Percentiles rank a stretch among this genome's conserved stretches.
Conservation (phyloP, 73 alveolate genomes). For the Paramecium octaurelia region DNA sequence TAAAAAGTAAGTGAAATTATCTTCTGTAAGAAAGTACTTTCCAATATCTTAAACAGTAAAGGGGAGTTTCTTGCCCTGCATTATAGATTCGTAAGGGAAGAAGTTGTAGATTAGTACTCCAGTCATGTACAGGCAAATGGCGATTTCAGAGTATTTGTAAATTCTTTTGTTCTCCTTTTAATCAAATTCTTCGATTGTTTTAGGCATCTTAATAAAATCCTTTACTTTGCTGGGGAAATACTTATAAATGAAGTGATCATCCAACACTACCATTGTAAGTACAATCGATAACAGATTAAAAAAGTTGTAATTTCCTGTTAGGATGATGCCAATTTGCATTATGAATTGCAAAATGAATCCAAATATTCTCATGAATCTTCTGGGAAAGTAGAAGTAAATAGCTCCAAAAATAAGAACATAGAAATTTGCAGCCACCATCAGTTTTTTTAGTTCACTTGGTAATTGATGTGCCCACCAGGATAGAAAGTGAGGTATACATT, state of each 20-base stretch:
- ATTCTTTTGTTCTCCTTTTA: background rate
- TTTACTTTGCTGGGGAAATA: background rate
- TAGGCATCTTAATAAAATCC: background rate
- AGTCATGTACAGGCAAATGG: background rate
- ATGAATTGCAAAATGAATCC: constrained; percentile 67
- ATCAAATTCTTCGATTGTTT: background rate
- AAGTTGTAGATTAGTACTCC: background rate
- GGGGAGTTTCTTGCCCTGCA: constrained; percentile 41
- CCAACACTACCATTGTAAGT: constrained; percentile 53
- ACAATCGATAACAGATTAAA: constrained; percentile 76
- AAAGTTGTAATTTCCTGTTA: constrained; percentile 87
- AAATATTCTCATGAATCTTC: constrained; percentile 70
- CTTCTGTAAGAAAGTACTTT: background rate
- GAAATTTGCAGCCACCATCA: constrained; percentile 68
- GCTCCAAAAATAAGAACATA: constrained; percentile 62
- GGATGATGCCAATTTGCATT: constrained; percentile 63
- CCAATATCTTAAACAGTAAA: constrained; percentile 52
- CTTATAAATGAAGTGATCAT: constrained; percentile 52
- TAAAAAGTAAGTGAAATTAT: background rate
- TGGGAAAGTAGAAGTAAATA: constrained; percentile 74
- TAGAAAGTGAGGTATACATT: constrained; percentile 74
- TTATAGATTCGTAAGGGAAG: background rate
- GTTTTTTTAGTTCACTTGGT: constrained; percentile 67
- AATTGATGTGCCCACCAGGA: constrained; percentile 80
- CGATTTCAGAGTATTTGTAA: background rate